Percentiles rank a stretch among this genome's conserved stretches.
These are phyloP conservation scores for Aureobasidium sp. DNA, from an alignment of 2,329 filamentous ascomycete species.

Conservation along the genomic window DNA sequence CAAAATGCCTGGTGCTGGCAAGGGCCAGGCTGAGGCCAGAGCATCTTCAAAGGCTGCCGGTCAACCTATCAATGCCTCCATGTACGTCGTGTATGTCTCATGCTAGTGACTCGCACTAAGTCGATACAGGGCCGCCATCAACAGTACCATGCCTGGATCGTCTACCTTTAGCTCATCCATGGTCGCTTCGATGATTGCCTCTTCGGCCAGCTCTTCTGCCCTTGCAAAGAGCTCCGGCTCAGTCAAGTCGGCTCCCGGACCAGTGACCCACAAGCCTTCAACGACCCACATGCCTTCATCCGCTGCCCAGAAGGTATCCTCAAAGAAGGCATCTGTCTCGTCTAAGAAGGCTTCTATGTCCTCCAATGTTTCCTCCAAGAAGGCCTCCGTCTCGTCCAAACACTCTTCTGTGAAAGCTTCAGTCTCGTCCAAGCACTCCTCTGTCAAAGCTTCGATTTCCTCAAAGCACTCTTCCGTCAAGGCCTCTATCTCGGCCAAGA, in stretches of 20 bases:
- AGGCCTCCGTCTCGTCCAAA: not conserved
- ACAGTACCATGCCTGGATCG: constrained; percentile 6
- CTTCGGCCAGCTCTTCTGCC: not conserved
- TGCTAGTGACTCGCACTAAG: no score
- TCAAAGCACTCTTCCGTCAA: not conserved
- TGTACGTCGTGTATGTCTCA: not conserved
- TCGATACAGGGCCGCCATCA: not conserved
- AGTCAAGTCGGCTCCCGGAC: not conserved
- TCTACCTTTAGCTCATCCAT: not conserved
- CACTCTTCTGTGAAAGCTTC: not conserved
- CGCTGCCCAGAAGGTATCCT: not conserved
- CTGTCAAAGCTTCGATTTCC: not conserved
- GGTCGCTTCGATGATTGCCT: not conserved
- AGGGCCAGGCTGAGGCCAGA: not conserved
- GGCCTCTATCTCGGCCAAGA: not conserved
- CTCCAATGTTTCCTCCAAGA: not conserved
- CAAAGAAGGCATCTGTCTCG: not conserved
- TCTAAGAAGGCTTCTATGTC: not conserved
- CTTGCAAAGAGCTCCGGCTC: not conserved
- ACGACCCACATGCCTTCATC: not conserved
- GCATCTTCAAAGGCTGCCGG: not conserved
- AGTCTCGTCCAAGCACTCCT: not conserved
- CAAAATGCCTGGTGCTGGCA: not conserved
- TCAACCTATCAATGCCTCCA: not conserved
- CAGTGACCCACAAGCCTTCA: not conserved